Evolutionary conservation across 305 asterid species (phyloP).

Genomic region (Rubia peregrina): DNA sequence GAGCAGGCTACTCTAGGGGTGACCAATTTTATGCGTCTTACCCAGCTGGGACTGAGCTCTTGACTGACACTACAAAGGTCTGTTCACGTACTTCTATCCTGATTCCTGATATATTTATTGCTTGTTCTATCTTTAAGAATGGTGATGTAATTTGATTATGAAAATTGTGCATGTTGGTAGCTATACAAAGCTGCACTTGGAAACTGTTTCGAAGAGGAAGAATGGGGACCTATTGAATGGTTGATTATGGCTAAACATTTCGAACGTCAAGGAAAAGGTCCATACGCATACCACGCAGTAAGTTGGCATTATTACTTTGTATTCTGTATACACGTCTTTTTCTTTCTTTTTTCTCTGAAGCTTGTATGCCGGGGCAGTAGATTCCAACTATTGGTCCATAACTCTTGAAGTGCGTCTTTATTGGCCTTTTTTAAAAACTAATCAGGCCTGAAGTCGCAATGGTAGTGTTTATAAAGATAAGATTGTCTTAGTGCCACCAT

Average conservation of each 20-base stretch:
- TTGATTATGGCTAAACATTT: conserved; percentile 80
- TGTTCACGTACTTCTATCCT: not conserved
- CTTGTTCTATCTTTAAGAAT: not conserved
- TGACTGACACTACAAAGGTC: conserved; percentile 73
- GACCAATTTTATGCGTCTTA: conserved; percentile 90
- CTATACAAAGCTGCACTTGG: conserved; percentile 85
- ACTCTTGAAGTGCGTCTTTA: not conserved
- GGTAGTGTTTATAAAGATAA: not conserved
- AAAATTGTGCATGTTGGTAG: conserved; percentile 27
- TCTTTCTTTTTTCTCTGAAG: not conserved
- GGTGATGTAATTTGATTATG: conserved; percentile 12
- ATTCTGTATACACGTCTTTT: not conserved
- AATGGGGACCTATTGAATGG: conserved; percentile 98
- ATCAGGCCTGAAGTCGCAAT: not conserved
- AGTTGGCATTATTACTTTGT: conserved; percentile 27
- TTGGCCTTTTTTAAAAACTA: not conserved
- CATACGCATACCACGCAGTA: conserved; percentile 91
- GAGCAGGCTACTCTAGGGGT: conserved; percentile 85
- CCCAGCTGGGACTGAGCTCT: conserved; percentile 87
- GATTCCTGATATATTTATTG: not conserved
- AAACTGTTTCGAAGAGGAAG: conserved; percentile 82
- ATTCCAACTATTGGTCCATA: not conserved
- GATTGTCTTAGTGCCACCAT: no score
- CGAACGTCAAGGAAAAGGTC: conserved; percentile 88
- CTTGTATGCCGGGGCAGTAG: not conserved